phyloP scores from a whole-genome alignment of 495 filamentous ascomycete species.

The Pseudevernia furfuracea region DNA sequence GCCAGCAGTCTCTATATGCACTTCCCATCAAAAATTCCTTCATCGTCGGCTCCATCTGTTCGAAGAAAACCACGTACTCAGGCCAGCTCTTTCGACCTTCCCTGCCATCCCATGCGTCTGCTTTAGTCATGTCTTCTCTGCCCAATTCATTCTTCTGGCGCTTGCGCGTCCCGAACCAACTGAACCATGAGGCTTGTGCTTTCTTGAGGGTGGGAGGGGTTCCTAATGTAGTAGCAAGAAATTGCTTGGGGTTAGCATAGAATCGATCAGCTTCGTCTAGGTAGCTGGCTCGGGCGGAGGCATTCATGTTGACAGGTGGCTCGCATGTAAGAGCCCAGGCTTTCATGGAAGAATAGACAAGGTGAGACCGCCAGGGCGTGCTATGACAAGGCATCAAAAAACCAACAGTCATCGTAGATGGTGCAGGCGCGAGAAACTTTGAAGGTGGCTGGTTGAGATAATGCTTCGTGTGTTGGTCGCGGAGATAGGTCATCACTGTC shows the following conservation, averaged over 20 bases:
- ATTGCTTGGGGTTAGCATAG: conserved; percentile 58
- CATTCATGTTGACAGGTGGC: conserved; percentile 63
- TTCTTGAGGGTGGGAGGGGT: conserved; percentile 31
- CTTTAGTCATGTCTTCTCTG: conserved; percentile 20
- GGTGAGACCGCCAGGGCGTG: conserved; percentile 90
- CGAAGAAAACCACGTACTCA: conserved; percentile 58
- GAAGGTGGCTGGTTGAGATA: conserved; percentile 27
- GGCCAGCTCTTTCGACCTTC: conserved; percentile 44
- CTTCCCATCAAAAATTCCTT: conserved; percentile 43
- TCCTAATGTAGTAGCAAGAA: conserved; percentile 47
- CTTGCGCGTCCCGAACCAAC: conserved; percentile 13
- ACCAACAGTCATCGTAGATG: conserved; percentile 53
- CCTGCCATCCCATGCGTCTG: conserved; percentile 21
- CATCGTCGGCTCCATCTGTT: conserved; percentile 50
- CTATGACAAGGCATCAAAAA: conserved; percentile 98
- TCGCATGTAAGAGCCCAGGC: conserved; percentile 90
- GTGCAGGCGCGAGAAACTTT: conserved; percentile 18
- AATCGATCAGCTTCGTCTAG: conserved; percentile 87
- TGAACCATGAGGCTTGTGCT: conserved; percentile 14
- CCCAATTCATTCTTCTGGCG: conserved; percentile 29
- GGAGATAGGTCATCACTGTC: conserved; percentile 63
- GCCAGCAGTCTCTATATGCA: conserved; percentile 60
- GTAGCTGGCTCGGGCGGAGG: conserved; percentile 54
- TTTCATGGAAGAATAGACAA: conserved; percentile 63
- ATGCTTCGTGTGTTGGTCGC: conserved; percentile 56